phyloP scores from a whole-genome alignment of 202 grass and related monocot species.

The Dendrocalamus latiflorus region DNA sequence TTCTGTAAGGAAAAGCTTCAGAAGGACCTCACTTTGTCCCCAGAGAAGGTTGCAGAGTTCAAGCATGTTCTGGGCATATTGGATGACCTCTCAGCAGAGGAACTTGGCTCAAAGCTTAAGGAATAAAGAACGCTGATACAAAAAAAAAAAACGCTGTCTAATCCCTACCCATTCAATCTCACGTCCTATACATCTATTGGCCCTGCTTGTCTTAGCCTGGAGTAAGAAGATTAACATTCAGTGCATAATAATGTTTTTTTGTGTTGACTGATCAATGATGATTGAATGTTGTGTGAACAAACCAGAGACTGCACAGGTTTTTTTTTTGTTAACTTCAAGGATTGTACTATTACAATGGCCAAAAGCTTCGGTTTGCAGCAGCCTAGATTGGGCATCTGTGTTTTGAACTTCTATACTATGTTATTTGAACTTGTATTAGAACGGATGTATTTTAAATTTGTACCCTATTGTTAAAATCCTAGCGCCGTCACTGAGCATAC shows the following conservation, averaged over 20 bases:
- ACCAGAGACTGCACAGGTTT: slow-evolving; percentile 77
- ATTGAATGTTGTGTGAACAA: slow-evolving; percentile 7
- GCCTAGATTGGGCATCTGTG: slow-evolving; percentile 59
- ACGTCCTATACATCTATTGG: slow-evolving; percentile 91
- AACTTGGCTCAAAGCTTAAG: slow-evolving; percentile 57
- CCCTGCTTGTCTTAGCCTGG: slow-evolving; percentile 51
- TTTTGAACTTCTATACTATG: no score
- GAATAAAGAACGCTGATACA: slow-evolving; percentile 66
- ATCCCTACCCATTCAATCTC: slow-evolving; percentile 82
- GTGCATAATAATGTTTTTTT: neutral
- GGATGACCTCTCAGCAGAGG: slow-evolving; percentile 52
- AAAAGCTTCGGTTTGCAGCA: slow-evolving; percentile 73
- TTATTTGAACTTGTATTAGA: no score
- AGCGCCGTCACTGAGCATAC: no score
- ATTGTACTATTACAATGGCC: slow-evolving; percentile 80
- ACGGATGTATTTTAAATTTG: no score
- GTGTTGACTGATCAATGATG: neutral
- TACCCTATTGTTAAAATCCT: no score
- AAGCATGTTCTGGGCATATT: slow-evolving; percentile 58
- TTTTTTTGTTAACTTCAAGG: slow-evolving; percentile 91
- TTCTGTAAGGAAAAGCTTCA: slow-evolving; percentile 80
- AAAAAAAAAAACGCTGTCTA: slow-evolving; percentile 61
- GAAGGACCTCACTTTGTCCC: slow-evolving; percentile 64
- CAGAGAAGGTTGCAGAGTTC: slow-evolving; percentile 55
- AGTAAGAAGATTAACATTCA: slow-evolving; percentile 41